These are phyloP conservation scores for Schwanniomyces vanrijiae DNA, from an alignment of 805 yeast species.

Conservation along the genomic window DNA sequence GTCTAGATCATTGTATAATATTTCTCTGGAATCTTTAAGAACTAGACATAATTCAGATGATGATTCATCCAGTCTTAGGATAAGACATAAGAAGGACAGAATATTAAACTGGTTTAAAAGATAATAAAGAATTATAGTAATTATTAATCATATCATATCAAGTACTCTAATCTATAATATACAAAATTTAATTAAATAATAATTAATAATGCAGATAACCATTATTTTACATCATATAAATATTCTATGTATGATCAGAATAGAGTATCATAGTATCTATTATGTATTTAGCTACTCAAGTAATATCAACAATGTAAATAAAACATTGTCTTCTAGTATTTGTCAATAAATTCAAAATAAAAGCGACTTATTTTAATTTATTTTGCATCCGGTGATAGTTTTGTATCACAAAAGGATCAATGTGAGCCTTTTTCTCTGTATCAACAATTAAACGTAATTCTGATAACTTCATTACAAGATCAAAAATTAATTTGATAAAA, in stretches of 20 bases:
- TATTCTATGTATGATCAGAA: too few species aligned
- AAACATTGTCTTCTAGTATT: too few species aligned
- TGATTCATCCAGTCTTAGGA: conserved; percentile 10
- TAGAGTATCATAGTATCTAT: too few species aligned
- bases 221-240: too few species aligned
- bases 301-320: too few species aligned
- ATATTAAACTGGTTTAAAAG: conserved; percentile 25
- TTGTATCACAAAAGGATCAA: background rate
- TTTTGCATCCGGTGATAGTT: conserved; percentile 2
- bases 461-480: background rate
- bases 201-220: too few species aligned
- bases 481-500: conserved; percentile 4
- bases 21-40: background rate
- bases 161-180: background rate
- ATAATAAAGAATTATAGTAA: conserved; percentile 1
- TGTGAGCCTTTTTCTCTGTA: background rate
- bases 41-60: background rate
- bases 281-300: too few species aligned
- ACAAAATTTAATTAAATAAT: too few species aligned
- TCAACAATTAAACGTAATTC: background rate
- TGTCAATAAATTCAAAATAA: too few species aligned
- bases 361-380: too few species aligned
- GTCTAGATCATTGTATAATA: conserved; percentile 16
- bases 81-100: conserved; percentile 16
- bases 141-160: background rate